These are phyloP conservation scores for Phyllosticta ampelicida DNA, from an alignment of 2,329 filamentous ascomycete species.

Conservation along the genomic window DNA sequence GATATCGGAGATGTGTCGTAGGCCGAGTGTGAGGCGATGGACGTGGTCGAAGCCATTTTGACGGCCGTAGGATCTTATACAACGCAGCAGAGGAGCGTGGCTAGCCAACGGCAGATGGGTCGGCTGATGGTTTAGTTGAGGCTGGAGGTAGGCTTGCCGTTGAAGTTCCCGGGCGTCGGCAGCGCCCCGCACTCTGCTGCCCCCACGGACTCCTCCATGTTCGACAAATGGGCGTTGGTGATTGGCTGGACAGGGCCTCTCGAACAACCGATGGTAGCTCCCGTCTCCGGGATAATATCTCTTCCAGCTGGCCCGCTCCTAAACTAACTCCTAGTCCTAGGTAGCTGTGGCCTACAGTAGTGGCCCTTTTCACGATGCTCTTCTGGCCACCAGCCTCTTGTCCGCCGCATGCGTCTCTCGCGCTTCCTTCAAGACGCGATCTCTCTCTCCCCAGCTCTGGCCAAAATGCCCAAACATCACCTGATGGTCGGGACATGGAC, in stretches of 20 bases:
- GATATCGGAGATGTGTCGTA: neutral
- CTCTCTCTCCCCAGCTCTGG: neutral
- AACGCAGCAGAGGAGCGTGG: neutral
- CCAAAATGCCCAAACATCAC: slow-evolving; percentile 62
- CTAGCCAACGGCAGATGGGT: slow-evolving; percentile 6
- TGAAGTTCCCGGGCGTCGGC: slow-evolving; percentile 1
- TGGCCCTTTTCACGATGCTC: slow-evolving; percentile 1
- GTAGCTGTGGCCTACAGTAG: neutral
- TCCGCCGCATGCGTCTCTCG: neutral
- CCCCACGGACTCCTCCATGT: neutral
- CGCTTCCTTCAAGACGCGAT: neutral
- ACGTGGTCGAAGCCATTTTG: neutral
- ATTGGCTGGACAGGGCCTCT: neutral
- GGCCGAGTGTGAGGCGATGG: neutral
- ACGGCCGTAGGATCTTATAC: slow-evolving; percentile 1
- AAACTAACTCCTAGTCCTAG: too few relatives aligned
- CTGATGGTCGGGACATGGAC: slow-evolving; percentile 91
- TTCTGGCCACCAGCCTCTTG: neutral
- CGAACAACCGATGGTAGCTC: slow-evolving; percentile 8
- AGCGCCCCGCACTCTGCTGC: slow-evolving; percentile 4
- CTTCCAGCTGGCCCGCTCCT: slow-evolving; percentile 4
- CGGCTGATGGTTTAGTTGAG: slow-evolving; percentile 4
- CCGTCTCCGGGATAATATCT: slow-evolving; percentile 8
- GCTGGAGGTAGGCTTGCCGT: neutral
- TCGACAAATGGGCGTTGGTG: neutral